Evolutionary conservation across 2,329 filamentous ascomycete genomes (phyloP).

Genomic region (Aspergillus sp.): DNA sequence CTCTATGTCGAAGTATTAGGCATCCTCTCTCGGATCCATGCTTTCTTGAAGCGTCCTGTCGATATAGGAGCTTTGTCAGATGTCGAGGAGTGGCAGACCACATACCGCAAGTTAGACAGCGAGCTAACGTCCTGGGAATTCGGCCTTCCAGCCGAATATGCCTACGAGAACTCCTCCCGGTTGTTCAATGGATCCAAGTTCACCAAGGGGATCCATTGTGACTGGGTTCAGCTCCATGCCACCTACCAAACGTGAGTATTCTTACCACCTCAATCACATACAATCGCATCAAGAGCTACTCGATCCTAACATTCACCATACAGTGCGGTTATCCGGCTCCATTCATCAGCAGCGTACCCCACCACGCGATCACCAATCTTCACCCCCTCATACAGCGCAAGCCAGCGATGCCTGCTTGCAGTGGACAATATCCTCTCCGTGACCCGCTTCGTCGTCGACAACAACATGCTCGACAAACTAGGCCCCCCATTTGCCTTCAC

Average conservation of each 20-base stretch:
- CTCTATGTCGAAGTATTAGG: slow-evolving; percentile 90
- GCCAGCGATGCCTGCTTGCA: slow-evolving; percentile 77
- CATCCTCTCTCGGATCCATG: slow-evolving; percentile 83
- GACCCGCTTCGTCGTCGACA: slow-evolving; percentile 74
- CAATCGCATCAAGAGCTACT: background rate
- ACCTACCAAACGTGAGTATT: slow-evolving; percentile 75
- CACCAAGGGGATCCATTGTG: slow-evolving; percentile 72
- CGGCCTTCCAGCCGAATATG: slow-evolving; percentile 77
- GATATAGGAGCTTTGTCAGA: slow-evolving; percentile 83
- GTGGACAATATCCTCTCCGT: slow-evolving; percentile 81
- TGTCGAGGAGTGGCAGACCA: slow-evolving; percentile 85
- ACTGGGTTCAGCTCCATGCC: slow-evolving; percentile 88
- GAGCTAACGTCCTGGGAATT: slow-evolving; percentile 82
- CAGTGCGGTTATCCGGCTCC: slow-evolving; percentile 79
- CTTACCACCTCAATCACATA: background rate
- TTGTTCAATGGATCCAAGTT: slow-evolving; percentile 67
- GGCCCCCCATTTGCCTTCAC: slow-evolving; percentile 91
- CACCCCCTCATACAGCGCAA: slow-evolving; percentile 82
- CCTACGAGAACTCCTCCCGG: slow-evolving; percentile 70
- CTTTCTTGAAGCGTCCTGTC: slow-evolving; percentile 84
- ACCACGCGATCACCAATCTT: slow-evolving; percentile 87
- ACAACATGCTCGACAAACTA: slow-evolving; percentile 74
- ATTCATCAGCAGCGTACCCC: slow-evolving; percentile 90
- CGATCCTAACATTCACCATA: slow-evolving; percentile 23
- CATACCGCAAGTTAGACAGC: slow-evolving; percentile 81